Base-by-base conservation (phyloP, 1,284 basidiomycete genomes). In the Gomphus sp. region DNA sequence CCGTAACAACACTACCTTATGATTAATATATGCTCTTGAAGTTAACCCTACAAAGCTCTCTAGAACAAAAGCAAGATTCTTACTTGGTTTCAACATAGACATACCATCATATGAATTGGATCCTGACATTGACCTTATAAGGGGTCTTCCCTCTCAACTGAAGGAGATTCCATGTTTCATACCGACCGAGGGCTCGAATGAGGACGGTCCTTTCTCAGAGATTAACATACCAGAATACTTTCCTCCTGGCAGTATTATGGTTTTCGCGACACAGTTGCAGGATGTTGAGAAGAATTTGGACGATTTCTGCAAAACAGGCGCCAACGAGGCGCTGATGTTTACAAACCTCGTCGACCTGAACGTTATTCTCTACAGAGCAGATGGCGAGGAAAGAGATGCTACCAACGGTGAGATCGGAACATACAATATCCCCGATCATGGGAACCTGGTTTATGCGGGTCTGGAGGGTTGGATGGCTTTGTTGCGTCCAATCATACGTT, bases 391-490 rank as follows among this genome's bases (percentile, higher is more conserved):
- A 71, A 76, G 84, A 25, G 94, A 98, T 68, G 89, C 90, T 1
- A 95, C 91, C 14, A 72, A 68, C 7, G 84, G 85, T 1, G 74
- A 79, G 62, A 82, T 83, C 68, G 93, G 94, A 4, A 80, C 77
- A 1, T 98, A 97, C 71, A 78, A 84, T 55, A 73, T 98, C 36
- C 89, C 93, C 10, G 81, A 79, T 33, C 70, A 84, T 39, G 91
- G 89, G 0, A 79, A 80, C 58, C 74, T 93, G 67, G 84, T 82
- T 11, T 98, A 96, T 71, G 97, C 93, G 67, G 94, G 94, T 33
- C 71, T 98, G 54, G 92, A 98, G 70, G 95, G 94, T 1, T 98
- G 93, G 92, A 97, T 98, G 92, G 83, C 88, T 63, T 85, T 86
- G 0, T 74, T 98, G 56, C 78, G 82, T 45, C 81, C 85, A 61